Evolutionary conservation across 495 filamentous ascomycete genomes (phyloP), one percentile per base, ranked within the genome.

Genomic region (Trichocladium antarcticum): DNA sequence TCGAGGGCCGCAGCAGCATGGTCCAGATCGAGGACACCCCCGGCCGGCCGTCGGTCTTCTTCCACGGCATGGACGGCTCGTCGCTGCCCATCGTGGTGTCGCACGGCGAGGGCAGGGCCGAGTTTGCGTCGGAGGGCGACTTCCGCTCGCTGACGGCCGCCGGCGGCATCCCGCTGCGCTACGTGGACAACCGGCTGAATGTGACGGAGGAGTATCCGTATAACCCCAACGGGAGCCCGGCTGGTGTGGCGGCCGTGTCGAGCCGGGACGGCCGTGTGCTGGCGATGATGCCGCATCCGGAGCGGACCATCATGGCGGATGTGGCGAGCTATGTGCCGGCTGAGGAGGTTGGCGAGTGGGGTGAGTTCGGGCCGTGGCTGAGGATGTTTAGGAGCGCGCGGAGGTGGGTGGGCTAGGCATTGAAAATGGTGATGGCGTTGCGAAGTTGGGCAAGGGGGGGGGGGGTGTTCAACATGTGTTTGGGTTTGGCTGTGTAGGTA

Each of bases 211-310:
- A 70, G 51, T 98, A 97, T 64, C 92, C 92, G 8, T 84, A 74
- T 60, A 98, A 98, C 69, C 89, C 92, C 14, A 97, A 96, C 63
- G 92, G 92, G 27, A 89, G 84, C 61, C 85, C 86, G 10, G 77
- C 78, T 35, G 92, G 88, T 61, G 83, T 97, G 56, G 85, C 92
- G 1, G 89, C 82, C 56, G 79, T 97, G 1, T 75, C 80, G 38
- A 90, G 77, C 56, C 71, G 68, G 43, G 83, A 96, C 61, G 92
- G 92, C 1, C 78, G 92, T 51, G 87, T 95, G 0, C 58, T 97
- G 57, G 89, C 87, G 9, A 80, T 96, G 71, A 97, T 97, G 90
- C 92, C 92, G 57, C 90, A 96, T 68, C 89, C 89, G 8, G 90
- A 97, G 69, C 77, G 90, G 6, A 94, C 89, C n/a, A 77, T 95